Base-by-base conservation (phyloP, 352 stramenopile genomes). In the Phytophthora europaea region DNA sequence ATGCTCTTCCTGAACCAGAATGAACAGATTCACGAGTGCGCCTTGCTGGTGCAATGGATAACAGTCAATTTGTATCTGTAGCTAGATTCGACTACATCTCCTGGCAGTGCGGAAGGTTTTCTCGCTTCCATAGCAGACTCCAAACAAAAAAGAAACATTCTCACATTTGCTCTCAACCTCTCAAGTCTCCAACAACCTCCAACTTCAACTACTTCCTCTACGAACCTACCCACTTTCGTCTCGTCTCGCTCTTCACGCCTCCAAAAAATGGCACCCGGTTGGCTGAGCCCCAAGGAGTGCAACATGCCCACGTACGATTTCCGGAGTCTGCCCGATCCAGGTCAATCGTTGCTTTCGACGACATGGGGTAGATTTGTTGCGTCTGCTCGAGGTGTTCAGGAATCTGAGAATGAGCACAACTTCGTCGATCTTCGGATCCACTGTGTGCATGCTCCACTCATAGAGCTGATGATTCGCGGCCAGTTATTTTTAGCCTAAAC, bases 341-440 rank as follows among this genome's bases (percentile, higher is more conserved):
- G 77, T 83, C 15, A 95, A 63, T 36, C 82, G 76, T 5, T 72
- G 78, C 18, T 73, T 54, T 43, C 61, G 54, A 7, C 56, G 76
- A 47, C 61, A 86, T 76, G 54, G 81, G 61, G 31, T 68, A 56
- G 15, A 67, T 47, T 55, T 73, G 22, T 43, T 23, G 38, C 60
- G 56, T 56, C 68, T 53, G 12, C 63, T 76, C 15, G 43, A 38
- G 0, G 40, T 76, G 61, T 96, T 96, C 23, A 96, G 56, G 48
- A 90, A 94, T 20, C 87, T 96, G 70, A 94, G 87, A 36, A 94
- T 78, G 6, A 96, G 83, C 23, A 96, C 82, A 4, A 91, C 55
- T 48, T 96, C 89, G 38, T 96, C 89, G 0, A 70, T 85, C 65
- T 81, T 82, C 8, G 65, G 56, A 54, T 94, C 85, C 2, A 68